Conservation (phyloP, 257 asterid genomes). For the Nicotiana tomentosiformis region DNA sequence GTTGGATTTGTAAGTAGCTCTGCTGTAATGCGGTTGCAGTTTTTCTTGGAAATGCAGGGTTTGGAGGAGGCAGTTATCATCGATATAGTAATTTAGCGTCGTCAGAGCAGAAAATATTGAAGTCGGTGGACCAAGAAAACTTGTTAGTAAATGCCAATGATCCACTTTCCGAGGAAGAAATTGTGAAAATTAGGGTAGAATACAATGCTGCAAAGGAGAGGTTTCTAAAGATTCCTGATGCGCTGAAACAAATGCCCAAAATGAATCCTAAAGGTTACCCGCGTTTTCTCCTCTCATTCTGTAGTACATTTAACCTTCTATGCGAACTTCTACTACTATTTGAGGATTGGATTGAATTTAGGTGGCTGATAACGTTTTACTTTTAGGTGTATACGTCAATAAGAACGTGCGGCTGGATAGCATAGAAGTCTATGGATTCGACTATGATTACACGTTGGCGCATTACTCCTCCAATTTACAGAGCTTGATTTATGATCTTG, state of each 20-base stretch:
- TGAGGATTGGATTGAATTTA: conserved; percentile 1
- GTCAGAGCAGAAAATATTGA: conserved; percentile 31
- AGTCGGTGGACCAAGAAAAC: conserved; percentile 38
- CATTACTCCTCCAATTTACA: conserved; percentile 88
- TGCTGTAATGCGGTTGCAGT: neutral
- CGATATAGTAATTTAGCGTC: conserved; percentile 31
- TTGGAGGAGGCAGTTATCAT: conserved; percentile 21
- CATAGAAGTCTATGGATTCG: conserved; percentile 87
- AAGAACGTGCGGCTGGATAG: conserved; percentile 86
- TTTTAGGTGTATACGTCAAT: conserved; percentile 77
- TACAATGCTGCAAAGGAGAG: conserved; percentile 59
- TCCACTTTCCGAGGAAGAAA: conserved; percentile 38
- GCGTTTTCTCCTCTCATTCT: neutral
- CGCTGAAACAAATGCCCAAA: conserved; percentile 64
- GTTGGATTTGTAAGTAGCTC: neutral
- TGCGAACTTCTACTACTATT: neutral
- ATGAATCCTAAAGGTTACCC: conserved; percentile 74
- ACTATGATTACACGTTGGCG: conserved; percentile 95
- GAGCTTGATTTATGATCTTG: conserved; percentile 81
- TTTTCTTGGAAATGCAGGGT: conserved; percentile 7
- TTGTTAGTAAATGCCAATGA: conserved; percentile 12
- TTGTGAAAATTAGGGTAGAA: conserved; percentile 50
- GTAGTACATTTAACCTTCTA: neutral
- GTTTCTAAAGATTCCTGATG: conserved; percentile 65
- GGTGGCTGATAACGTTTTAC: conserved; percentile 15